These are phyloP conservation scores for Cyberlindnera japonica DNA, from an alignment of 805 yeast species.

Conservation along the genomic window DNA sequence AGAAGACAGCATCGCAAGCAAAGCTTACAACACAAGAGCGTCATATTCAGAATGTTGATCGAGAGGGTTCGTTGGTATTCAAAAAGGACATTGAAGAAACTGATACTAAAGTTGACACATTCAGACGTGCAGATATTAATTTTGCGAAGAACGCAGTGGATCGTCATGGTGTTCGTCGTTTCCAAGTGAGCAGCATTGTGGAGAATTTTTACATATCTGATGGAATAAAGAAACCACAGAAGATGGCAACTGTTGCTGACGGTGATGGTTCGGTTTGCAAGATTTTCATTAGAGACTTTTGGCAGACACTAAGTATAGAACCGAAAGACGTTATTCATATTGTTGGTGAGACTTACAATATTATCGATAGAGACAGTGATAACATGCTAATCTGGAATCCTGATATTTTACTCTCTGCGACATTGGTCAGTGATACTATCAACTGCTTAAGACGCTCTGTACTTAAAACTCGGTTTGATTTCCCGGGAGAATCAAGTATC, in stretches of 20 bases:
- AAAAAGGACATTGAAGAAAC: constrained; percentile 25
- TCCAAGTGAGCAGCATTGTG: constrained; percentile 37
- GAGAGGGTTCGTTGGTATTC: constrained; percentile 22
- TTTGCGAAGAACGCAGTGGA: constrained; percentile 42
- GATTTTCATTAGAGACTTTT: constrained; percentile 58
- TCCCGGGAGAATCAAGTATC: constrained; percentile 61
- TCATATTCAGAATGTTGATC: constrained; percentile 18
- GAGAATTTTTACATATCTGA: constrained; percentile 31
- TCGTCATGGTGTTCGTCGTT: constrained; percentile 46
- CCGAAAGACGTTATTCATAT: constrained; percentile 60
- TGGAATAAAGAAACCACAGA: constrained; percentile 39
- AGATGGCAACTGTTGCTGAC: constrained; percentile 50
- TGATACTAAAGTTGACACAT: constrained; percentile 13
- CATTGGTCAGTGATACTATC: constrained; percentile 72
- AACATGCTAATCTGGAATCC: constrained; percentile 81
- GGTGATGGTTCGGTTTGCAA: constrained; percentile 32
- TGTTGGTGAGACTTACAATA: constrained; percentile 37
- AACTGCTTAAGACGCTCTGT: constrained; percentile 72
- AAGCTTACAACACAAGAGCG: constrained; percentile 23
- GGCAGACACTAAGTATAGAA: constrained; percentile 47
- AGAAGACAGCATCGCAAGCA: constrained; percentile 5
- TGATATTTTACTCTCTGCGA: constrained; percentile 76
- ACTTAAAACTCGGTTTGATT: constrained; percentile 49
- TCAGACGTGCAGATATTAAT: constrained; percentile 14
- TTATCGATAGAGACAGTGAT: constrained; percentile 51